Conservation (phyloP, 495 filamentous ascomycete species). For the Filosporella fistucella region DNA sequence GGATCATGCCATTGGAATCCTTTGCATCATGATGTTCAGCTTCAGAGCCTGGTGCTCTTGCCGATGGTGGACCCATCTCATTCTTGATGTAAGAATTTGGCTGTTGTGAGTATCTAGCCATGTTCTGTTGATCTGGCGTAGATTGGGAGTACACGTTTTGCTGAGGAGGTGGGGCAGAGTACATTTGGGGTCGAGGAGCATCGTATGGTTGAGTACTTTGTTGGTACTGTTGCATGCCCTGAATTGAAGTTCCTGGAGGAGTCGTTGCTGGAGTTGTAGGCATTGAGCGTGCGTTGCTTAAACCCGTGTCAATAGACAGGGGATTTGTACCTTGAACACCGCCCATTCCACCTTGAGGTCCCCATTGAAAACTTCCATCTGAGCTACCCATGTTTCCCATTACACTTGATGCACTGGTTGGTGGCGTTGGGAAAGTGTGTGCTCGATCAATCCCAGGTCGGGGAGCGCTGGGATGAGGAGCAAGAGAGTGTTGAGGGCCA, state of each 20-base stretch:
- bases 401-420: conserved; percentile 85
- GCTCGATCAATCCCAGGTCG: conserved; percentile 76
- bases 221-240: conserved; percentile 71
- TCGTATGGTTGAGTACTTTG: conserved; percentile 72
- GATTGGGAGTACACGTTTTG: conserved; percentile 67
- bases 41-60: conserved; percentile 50
- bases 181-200: conserved; percentile 71
- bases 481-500: conserved; percentile 63
- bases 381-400: conserved; percentile 72
- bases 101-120: conserved; percentile 60
- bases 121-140: conserved; percentile 58
- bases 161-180: conserved; percentile 66
- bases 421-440: conserved; percentile 90
- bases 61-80: conserved; percentile 88
- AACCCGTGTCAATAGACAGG: conserved; percentile 78
- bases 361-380: conserved; percentile 68
- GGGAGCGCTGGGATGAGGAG: conserved; percentile 61
- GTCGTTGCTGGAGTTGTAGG: conserved; percentile 93
- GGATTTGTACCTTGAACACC: conserved; percentile 62
- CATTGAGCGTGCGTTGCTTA: conserved; percentile 82
- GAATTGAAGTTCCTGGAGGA: conserved; percentile 72
- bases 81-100: conserved; percentile 72
- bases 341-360: conserved; percentile 52
- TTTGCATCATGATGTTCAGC: conserved; percentile 66
- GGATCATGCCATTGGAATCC: conserved; percentile 55